Evolutionary conservation across 2,329 filamentous ascomycete genomes (phyloP), one percentile per base, ranked within the genome.

Genomic region (Exophiala alcalophila): DNA sequence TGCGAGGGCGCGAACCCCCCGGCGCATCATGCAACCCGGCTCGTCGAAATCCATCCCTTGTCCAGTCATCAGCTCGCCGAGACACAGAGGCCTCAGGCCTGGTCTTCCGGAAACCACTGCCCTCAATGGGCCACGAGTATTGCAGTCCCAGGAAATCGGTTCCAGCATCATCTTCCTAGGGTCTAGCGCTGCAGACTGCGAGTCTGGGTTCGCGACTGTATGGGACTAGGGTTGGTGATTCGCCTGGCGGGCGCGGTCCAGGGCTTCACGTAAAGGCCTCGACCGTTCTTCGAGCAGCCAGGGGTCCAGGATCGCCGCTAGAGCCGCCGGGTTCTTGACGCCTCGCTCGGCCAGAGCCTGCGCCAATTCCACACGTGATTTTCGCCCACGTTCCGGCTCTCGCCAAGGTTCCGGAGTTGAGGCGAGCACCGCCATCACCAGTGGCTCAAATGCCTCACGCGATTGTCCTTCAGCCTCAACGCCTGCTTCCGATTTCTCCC

Each of bases 281-380:
- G 67, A 68, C 57, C 68, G 55, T 51, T 71, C 69, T 28, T 52
- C 51, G 12, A 56, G 53, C 32, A 61, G 56, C 69, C 69, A 71
- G 16, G 40, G 35, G 38, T 52, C 50, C 23, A 68, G 44, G 47
- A 55, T 50, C 39, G 44, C 33, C 31, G 41, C 47, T 40, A 55
- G 34, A 7, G 37, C 31, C 34, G 34, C 46, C 4, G 32, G 36
- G 21, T 43, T 30, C 28, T 34, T 28, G 16, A 41, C 12, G 37
- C 34, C 40, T 34, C 26, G 32, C 34, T 47, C 33, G 16, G 47
- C 44, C 16, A 57, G 20, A 27, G 41, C 46, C 28, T 40, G 21
- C 4, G 45, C 48, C 11, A 53, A 36, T n/a, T 43, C 41, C n/a
- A 44, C 49, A 44, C 54, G 53, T 49, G 51, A 39, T 33, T 36